Evolutionary conservation across 2,329 filamentous ascomycete species (phyloP), one percentile per base, ranked within the genome.

Genomic region (Diaporthe citrichinensis): DNA sequence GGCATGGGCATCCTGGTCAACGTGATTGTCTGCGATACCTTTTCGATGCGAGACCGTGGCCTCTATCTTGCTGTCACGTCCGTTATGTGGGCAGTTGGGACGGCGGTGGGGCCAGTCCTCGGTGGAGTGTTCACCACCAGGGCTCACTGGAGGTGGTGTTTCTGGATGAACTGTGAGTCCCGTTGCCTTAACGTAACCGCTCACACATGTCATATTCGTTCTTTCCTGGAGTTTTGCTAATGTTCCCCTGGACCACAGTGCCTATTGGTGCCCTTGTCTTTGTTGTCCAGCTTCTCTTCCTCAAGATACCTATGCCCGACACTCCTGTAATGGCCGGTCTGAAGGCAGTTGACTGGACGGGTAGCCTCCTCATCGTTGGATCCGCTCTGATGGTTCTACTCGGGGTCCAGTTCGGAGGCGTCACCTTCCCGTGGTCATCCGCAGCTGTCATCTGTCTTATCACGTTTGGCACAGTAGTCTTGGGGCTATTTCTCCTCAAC

Each of bases 361-460:
- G 89, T 49, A 89, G 86, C 74, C 20, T 88, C 6, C 84, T 89
- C 41, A 91, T 97, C 81, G 89, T 96, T 34, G 94, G 93, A 57
- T 94, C 93, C 28, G 96, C 94, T 0, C 87, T 97, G 28, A 96
- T 98, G 94, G 88, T 98, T 78, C 90, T 98, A 5, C 91, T 98
- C 57, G 96, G 95, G 0, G 90, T 98, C 15, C 93, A 97, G 81
- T 95, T 96, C 77, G 96, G 95, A 73, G 95, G 95, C 67, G 90
- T 95, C 71, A 88, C 88, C 31, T 91, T 90, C 78, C 93, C 95
- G 1, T 98, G 95, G 95, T 84, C 85, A 71, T 96, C 94, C 0
- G 88, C 93, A 2, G 92, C 90, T 1, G 93, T 96, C 44, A 89
- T 98, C 79, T 95, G 94, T 80, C 88, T 98, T 39, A 88, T 97